Evolutionary conservation across 495 filamentous ascomycete species (phyloP).

Genomic region (Usnea hakonensis): DNA sequence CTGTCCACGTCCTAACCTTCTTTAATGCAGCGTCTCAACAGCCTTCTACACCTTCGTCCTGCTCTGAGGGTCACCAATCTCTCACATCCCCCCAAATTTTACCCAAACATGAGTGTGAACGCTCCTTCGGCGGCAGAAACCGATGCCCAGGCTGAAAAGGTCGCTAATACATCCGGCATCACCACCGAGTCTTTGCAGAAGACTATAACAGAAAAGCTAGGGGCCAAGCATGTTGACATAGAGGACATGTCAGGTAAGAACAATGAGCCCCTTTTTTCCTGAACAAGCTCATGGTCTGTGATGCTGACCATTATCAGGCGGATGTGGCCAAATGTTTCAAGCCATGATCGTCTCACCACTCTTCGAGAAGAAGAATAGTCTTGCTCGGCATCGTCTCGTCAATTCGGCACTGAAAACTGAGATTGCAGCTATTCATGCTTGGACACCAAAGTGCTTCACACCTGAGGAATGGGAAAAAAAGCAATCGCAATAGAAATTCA

Average conservation of each 20-base stretch:
- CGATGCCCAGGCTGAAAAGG: slow-evolving; percentile 40
- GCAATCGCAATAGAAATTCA: slow-evolving; percentile 30
- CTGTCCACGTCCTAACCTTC: background rate
- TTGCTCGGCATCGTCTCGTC: slow-evolving; percentile 82
- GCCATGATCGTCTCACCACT: slow-evolving; percentile 82
- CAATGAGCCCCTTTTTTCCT: background rate
- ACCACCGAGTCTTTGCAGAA: slow-evolving; percentile 59
- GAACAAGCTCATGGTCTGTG: background rate
- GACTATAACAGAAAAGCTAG: slow-evolving; percentile 64
- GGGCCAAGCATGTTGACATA: slow-evolving; percentile 81
- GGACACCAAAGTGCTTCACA: slow-evolving; percentile 94
- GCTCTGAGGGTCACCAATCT: slow-evolving; percentile 4
- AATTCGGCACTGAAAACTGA: slow-evolving; percentile 84
- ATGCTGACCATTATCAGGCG: slow-evolving; percentile 46
- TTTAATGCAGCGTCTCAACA: slow-evolving; percentile 7
- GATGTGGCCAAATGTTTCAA: slow-evolving; percentile 92
- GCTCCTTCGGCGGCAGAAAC: slow-evolving; percentile 24
- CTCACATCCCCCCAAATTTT: background rate
- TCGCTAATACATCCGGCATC: slow-evolving; percentile 51
- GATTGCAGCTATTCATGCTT: slow-evolving; percentile 94
- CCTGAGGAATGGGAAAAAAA: slow-evolving; percentile 85
- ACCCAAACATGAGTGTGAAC: slow-evolving; percentile 13
- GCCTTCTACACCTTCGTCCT: slow-evolving; percentile 32
- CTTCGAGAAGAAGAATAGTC: slow-evolving; percentile 78
- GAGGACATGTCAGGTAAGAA: slow-evolving; percentile 86